Conservation (phyloP, 2,329 filamentous ascomycete species). For the Knoxdaviesia proteae region DNA sequence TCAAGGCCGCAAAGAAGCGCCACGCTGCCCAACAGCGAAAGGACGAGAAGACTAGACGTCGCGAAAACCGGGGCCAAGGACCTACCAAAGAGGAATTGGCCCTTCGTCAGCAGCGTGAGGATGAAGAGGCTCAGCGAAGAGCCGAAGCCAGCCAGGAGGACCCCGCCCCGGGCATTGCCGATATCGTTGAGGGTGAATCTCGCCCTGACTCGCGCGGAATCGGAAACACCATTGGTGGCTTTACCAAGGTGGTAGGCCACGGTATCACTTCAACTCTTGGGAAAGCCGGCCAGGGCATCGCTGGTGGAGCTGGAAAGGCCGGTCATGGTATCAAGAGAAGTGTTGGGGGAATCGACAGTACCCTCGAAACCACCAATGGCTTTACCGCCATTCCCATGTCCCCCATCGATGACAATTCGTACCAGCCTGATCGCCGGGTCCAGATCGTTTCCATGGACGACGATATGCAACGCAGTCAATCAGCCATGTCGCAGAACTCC, state of each 20-base stretch:
- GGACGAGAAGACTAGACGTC: slow-evolving; percentile 44
- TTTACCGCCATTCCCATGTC: slow-evolving; percentile 16
- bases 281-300: slow-evolving; percentile 13
- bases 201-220: slow-evolving; percentile 14
- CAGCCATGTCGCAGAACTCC: background rate
- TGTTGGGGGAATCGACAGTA: slow-evolving; percentile 26
- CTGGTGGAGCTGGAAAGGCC: slow-evolving; percentile 19
- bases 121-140: slow-evolving; percentile 26
- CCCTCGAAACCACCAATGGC: slow-evolving; percentile 33
- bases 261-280: slow-evolving; percentile 10
- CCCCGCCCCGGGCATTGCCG: slow-evolving; percentile 13
- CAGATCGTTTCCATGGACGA: slow-evolving; percentile 9
- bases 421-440: slow-evolving; percentile 1
- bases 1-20: slow-evolving; percentile 58
- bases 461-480: slow-evolving; percentile 7
- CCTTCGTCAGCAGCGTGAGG: slow-evolving; percentile 23
- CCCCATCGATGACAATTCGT: slow-evolving; percentile 4
- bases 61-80: slow-evolving; percentile 23
- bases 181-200: slow-evolving; percentile 24
- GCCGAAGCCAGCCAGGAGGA: slow-evolving; percentile 28
- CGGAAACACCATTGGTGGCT: slow-evolving; percentile 29
- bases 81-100: slow-evolving; percentile 29
- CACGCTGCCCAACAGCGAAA: slow-evolving; percentile 48
- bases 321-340: slow-evolving; percentile 23
- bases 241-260: slow-evolving; percentile 24